These are phyloP conservation scores for Myrica gale DNA, from an alignment of 306 rosid genomes.

Conservation along the genomic window DNA sequence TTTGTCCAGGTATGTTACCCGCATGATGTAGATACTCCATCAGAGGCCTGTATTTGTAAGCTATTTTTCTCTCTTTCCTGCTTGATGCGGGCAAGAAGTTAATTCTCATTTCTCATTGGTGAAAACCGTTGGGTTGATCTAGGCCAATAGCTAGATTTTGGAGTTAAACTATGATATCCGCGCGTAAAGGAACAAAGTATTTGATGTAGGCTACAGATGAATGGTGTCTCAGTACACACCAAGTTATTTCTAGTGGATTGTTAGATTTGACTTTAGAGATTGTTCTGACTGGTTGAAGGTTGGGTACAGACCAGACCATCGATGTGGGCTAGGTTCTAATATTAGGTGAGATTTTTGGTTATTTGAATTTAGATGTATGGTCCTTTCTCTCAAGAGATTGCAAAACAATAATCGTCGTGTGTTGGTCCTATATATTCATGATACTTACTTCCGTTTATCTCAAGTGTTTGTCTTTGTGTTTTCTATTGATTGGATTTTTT, in stretches of 20 bases:
- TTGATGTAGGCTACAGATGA: not conserved
- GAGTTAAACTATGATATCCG: not conserved
- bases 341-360: not conserved
- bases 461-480: not conserved
- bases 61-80: not conserved
- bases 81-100: not conserved
- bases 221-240: not conserved
- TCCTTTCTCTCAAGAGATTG: not conserved
- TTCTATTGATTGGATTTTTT: constrained; percentile 12
- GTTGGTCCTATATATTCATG: not conserved
- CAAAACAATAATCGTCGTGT: not conserved
- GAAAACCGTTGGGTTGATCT: not conserved
- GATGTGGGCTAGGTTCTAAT: not conserved
- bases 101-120: not conserved
- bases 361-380: not conserved
- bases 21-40: not conserved
- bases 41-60: not conserved
- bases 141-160: not conserved
- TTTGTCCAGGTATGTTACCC: not conserved
- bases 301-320: not conserved
- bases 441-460: not conserved
- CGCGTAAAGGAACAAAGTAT: not conserved
- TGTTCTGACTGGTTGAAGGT: not conserved
- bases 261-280: not conserved
- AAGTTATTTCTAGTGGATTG: not conserved